These are phyloP conservation scores for Penicillium hesseltinei DNA, from an alignment of 2,329 filamentous ascomycete species.

Conservation along the genomic window DNA sequence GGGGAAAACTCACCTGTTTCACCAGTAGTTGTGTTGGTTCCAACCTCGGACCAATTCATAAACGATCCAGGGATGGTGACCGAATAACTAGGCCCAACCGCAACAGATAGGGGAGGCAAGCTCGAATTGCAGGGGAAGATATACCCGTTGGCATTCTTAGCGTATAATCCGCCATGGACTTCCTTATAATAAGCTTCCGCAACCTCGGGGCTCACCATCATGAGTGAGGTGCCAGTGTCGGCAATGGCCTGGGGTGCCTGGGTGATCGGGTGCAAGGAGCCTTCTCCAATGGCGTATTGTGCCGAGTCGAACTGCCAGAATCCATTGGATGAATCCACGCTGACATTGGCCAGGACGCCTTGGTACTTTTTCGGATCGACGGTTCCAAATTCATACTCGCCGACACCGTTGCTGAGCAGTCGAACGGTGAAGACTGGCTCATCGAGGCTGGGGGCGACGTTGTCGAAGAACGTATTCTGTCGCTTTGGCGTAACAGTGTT, in stretches of 20 bases:
- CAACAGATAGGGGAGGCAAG: constrained; percentile 57
- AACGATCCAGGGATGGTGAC: constrained; percentile 56
- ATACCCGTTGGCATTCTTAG: constrained; percentile 48
- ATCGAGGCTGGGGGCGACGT: constrained; percentile 59
- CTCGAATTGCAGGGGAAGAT: constrained; percentile 57
- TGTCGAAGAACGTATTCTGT: constrained; percentile 74
- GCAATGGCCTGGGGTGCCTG: constrained; percentile 52
- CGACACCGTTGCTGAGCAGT: constrained; percentile 58
- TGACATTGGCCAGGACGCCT: constrained; percentile 61
- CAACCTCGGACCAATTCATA: constrained; percentile 56
- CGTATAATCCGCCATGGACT: constrained; percentile 53
- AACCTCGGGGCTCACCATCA: constrained; percentile 60
- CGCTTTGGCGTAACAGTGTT: constrained; percentile 63
- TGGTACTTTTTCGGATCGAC: constrained; percentile 64
- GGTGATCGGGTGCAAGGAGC: constrained; percentile 35
- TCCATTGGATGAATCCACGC: constrained; percentile 60
- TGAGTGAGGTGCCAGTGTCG: constrained; percentile 68
- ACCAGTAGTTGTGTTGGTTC: constrained; percentile 44
- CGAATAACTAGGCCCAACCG: constrained; percentile 50
- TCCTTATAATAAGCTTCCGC: constrained; percentile 59
- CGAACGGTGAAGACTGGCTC: constrained; percentile 70
- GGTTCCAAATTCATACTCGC: constrained; percentile 71
- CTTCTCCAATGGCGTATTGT: constrained; percentile 55
- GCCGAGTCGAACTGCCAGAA: constrained; percentile 68
- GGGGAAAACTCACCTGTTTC: constrained; percentile 35